A percentile compares a stretch with the other conserved stretches of the same genome.
These are phyloP conservation scores for Hibiscus syriacus DNA, from an alignment of 345 rosid species.

Conservation along the genomic window DNA sequence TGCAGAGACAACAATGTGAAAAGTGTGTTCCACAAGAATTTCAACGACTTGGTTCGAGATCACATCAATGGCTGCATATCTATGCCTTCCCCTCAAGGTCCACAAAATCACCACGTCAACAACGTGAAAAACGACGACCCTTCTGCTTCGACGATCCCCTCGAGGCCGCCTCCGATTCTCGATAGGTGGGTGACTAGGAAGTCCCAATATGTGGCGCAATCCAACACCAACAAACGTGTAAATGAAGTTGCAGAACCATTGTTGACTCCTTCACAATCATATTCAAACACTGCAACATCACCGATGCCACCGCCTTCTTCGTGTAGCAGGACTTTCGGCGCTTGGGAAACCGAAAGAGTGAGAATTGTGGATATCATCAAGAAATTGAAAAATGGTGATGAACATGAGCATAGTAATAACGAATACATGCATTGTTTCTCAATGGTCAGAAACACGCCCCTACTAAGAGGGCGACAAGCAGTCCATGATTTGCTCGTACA, in stretches of 20 bases:
- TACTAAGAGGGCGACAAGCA: constrained; percentile 77
- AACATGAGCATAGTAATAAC: constrained; percentile 13
- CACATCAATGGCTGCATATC: constrained; percentile 43
- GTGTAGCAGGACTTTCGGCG: constrained; percentile 15
- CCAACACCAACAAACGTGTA: constrained; percentile 26
- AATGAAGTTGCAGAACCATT: constrained; percentile 22
- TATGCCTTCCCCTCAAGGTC: too few species aligned
- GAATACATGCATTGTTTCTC: constrained; percentile 21
- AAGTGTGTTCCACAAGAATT: constrained; percentile 43
- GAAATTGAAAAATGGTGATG: constrained; percentile 24
- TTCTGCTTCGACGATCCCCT: constrained; percentile 3
- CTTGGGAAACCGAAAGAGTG: constrained; percentile 42
- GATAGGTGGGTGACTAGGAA: constrained; percentile 43
- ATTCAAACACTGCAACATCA: constrained; percentile 6
- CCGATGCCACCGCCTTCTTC: constrained; percentile 2
- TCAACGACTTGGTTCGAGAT: constrained; percentile 56
- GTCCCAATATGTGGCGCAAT: constrained; percentile 28
- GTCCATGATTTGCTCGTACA: constrained; percentile 53
- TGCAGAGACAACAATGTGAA: constrained; percentile 34
- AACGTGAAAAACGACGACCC: not conserved
- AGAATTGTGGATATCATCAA: constrained; percentile 66
- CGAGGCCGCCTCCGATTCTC: constrained; percentile 20
- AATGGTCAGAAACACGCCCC: constrained; percentile 35
- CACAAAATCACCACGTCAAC: not conserved
- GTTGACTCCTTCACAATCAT: not conserved